phyloP scores from a whole-genome alignment of 306 rosid species.

The Fagus crenata region DNA sequence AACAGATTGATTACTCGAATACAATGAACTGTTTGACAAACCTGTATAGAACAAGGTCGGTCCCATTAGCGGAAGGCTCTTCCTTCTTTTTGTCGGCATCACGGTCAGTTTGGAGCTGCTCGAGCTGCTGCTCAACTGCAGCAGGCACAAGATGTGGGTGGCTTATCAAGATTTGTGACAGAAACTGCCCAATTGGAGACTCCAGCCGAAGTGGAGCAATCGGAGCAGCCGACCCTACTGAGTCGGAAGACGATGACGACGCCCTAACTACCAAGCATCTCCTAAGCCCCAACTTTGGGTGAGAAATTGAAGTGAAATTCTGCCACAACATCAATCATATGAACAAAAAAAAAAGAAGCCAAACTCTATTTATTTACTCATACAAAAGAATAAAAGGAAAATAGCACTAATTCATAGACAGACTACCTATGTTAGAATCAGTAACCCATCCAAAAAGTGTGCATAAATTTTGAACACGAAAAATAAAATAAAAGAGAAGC shows the following conservation, averaged over 20 bases:
- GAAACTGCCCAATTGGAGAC: constrained; percentile 89
- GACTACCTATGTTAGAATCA: too few relatives aligned
- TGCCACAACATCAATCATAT: constrained; percentile 28
- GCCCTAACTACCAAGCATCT: constrained; percentile 53
- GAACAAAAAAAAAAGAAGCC: constrained; percentile 5
- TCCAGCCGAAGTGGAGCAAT: constrained; percentile 89
- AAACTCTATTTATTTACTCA: too few relatives aligned
- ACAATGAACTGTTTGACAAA: constrained; percentile 25
- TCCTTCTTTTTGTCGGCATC: constrained; percentile 63
- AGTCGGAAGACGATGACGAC: constrained; percentile 47
- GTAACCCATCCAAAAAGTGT: background rate
- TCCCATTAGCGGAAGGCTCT: constrained; percentile 58
- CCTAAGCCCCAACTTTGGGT: constrained; percentile 48
- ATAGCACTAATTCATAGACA: too few relatives aligned
- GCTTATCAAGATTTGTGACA: constrained; percentile 69
- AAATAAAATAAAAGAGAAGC: background rate
- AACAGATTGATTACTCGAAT: constrained; percentile 11
- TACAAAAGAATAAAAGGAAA: too few relatives aligned
- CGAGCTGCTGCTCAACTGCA: constrained; percentile 91
- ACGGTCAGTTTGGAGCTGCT: constrained; percentile 83
- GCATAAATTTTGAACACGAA: background rate
- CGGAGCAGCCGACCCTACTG: constrained; percentile 44
- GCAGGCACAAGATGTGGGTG: constrained; percentile 98
- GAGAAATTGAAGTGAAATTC: constrained; percentile 41
- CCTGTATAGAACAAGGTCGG: constrained; percentile 86